Base-by-base conservation (phyloP, 371 early-diverging fungal species). In the Mucor irregularis region DNA sequence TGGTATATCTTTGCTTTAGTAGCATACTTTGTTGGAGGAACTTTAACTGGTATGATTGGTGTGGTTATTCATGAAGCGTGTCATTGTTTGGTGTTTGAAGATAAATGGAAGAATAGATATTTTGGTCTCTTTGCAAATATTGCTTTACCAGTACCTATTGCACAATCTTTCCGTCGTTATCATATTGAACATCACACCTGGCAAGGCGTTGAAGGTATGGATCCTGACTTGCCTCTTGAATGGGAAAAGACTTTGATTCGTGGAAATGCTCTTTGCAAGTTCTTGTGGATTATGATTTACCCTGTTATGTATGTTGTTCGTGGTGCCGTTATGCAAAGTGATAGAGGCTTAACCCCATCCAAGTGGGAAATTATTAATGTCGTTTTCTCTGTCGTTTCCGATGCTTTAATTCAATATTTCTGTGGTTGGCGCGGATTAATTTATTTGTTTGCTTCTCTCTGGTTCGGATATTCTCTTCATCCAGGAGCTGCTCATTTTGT, bases 401-500 rank as follows among this genome's bases (percentile, higher is more conserved):
- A 95, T 64, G 40, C 62, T 4, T 51, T 87, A 0, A 71, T 95
- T 21, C 76, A 68, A 50, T 49, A 56, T 33, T 68, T 72, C 42
- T 89, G 90, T 60, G 94, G 94, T 6, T 61, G 68, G 49, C 68
- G 78, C 49, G 92, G 90, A 3, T 62, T 93, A 22, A 31, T 76
- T 16, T 98, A 96, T 69, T 72, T 95, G 17, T 75, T 85, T 56
- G 56, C 87, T 17, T 90, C 91, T 13, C 83, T 95, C 29, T 90
- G 88, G 78, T 82, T 96, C 47, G 97, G 97, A 30, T 96, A 91
- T 67, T 89, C 92, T 24, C 70, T 96, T 24, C 98, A 98, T 74
- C 97, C 97, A 13, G 93, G 90, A 25, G 97, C 97, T 4, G 98
- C 94, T 17, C 99, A 98, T 68, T 96, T 97, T 55, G 90, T 98